These are phyloP conservation scores for Limnanthes douglasii DNA, from an alignment of 345 rosid species.

Conservation along the genomic window DNA sequence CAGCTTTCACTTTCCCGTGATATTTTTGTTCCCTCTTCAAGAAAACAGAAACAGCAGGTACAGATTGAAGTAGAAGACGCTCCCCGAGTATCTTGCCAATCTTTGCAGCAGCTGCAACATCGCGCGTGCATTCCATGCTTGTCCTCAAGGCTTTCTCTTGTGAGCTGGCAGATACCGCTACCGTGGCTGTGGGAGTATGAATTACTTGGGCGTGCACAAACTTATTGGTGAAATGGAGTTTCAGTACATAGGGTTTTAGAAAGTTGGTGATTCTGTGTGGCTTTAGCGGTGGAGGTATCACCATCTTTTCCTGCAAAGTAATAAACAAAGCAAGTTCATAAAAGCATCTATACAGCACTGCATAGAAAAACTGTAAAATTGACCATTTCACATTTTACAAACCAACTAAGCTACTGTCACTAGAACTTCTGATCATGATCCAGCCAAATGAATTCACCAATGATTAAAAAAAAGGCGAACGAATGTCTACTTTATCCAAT, in stretches of 20 bases:
- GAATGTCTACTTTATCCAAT: no score
- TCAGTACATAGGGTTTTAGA: slow-evolving; percentile 64
- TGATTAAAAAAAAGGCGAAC: no score
- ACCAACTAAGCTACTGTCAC: neutral
- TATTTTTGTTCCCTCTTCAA: slow-evolving; percentile 64
- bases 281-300: slow-evolving; percentile 65
- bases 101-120: slow-evolving; percentile 80
- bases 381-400: neutral
- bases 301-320: slow-evolving; percentile 24
- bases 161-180: slow-evolving; percentile 67
- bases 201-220: slow-evolving; percentile 64
- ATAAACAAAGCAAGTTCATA: slow-evolving; percentile 2
- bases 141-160: slow-evolving; percentile 63
- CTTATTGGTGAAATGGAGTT: slow-evolving; percentile 70
- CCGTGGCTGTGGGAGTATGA: slow-evolving; percentile 71
- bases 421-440: neutral
- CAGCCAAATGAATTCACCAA: neutral
- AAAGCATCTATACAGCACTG: neutral
- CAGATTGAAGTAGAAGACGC: slow-evolving; percentile 47
- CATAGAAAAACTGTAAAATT: neutral
- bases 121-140: slow-evolving; percentile 44
- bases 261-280: slow-evolving; percentile 37
- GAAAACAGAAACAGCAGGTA: slow-evolving; percentile 54
- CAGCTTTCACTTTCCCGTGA: slow-evolving; percentile 86
- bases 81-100: slow-evolving; percentile 73